Conservation (phyloP, 805 yeast genomes). For the Suhomyces sp. region DNA sequence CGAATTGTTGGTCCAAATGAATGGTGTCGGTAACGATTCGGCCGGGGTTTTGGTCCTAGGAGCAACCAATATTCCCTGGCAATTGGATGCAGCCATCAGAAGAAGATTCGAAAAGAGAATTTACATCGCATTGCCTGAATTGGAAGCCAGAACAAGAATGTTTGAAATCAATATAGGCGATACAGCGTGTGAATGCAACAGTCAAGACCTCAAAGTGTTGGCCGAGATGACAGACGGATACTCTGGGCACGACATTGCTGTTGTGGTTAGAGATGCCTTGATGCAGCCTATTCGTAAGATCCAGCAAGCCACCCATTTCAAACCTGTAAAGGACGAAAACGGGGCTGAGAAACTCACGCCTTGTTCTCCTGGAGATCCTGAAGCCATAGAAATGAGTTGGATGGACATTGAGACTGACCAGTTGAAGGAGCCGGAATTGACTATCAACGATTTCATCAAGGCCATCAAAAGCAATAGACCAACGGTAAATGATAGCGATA, state of each 20-base stretch:
- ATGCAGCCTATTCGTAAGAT: slow-evolving; percentile 97
- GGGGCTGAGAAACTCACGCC: slow-evolving; percentile 64
- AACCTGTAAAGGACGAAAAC: slow-evolving; percentile 47
- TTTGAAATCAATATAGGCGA: slow-evolving; percentile 89
- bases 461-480: slow-evolving; percentile 91
- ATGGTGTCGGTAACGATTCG: slow-evolving; percentile 96
- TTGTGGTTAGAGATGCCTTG: slow-evolving; percentile 92
- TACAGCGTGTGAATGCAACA: slow-evolving; percentile 76
- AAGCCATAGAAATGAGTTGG: slow-evolving; percentile 90
- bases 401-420: slow-evolving; percentile 87
- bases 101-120: slow-evolving; percentile 95
- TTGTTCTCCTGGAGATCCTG: slow-evolving; percentile 94
- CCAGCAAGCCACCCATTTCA: slow-evolving; percentile 94
- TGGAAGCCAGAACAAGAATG: slow-evolving; percentile 89
- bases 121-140: slow-evolving; percentile 91
- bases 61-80: slow-evolving; percentile 99
- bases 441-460: slow-evolving; percentile 88
- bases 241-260: slow-evolving; percentile 96
- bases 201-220: slow-evolving; percentile 69
- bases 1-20: slow-evolving; percentile 95
- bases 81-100: slow-evolving; percentile 93
- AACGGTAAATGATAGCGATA: slow-evolving; percentile 85
- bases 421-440: slow-evolving; percentile 82
- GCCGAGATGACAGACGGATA: slow-evolving; percentile 96
- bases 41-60: slow-evolving; percentile 92